Conservation (phyloP, 1,284 basidiomycete species). For the Pholiota adiposa region DNA sequence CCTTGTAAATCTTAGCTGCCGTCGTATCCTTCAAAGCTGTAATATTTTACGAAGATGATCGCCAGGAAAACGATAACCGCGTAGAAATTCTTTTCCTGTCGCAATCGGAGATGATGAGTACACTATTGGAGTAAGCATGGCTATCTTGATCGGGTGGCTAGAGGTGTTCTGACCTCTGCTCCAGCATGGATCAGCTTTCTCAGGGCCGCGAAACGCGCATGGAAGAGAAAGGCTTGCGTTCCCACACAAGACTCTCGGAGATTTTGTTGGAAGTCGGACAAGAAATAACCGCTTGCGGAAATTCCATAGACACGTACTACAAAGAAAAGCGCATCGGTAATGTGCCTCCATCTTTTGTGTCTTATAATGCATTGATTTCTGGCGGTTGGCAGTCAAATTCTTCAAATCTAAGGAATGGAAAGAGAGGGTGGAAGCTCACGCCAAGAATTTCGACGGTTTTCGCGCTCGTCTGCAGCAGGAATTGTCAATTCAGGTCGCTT, state of each 20-base stretch:
- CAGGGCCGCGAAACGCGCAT: background rate
- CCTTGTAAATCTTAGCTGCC: conserved; percentile 5
- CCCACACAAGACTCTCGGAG: background rate
- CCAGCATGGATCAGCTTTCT: background rate
- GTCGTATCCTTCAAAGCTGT: conserved; percentile 19
- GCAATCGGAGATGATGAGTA: conserved; percentile 21
- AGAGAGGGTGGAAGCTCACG: conserved; percentile 14
- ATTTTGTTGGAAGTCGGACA: background rate
- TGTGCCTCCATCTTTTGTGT: background rate
- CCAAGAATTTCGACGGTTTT: conserved; percentile 13
- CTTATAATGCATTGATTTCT: background rate
- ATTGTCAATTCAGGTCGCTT: conserved; percentile 14
- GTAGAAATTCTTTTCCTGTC: conserved; percentile 18
- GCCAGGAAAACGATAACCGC: conserved; percentile 21
- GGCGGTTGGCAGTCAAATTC: conserved; percentile 17
- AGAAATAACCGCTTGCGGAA: conserved; percentile 8
- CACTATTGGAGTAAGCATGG: conserved; percentile 20
- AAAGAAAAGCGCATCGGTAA: conserved; percentile 5
- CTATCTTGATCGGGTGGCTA: no score
- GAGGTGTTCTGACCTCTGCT: background rate
- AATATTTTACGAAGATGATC: conserved; percentile 18
- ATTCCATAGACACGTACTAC: conserved; percentile 14
- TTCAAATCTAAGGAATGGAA: conserved; percentile 23
- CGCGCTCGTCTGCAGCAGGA: conserved; percentile 13
- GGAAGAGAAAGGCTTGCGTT: background rate